These are phyloP conservation scores for Ogataea thermomethanolica DNA, from an alignment of 805 yeast species.

Conservation along the genomic window DNA sequence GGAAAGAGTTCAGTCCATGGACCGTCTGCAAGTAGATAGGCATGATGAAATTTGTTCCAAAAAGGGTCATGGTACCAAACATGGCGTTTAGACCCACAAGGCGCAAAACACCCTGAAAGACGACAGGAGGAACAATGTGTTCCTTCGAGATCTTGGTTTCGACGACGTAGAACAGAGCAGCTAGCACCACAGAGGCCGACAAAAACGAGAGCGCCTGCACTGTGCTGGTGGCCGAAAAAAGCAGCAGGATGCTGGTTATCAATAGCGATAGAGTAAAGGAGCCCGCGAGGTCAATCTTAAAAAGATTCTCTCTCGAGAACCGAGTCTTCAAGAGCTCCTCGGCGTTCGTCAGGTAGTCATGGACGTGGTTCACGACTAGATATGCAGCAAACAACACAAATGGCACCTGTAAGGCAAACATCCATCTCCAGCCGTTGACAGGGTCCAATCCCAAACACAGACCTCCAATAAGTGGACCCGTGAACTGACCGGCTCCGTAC, in stretches of 20 bases:
- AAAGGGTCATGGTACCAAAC: conserved; percentile 37
- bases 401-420: conserved; percentile 42
- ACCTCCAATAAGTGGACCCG: conserved; percentile 45
- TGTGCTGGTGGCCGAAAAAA: conserved; percentile 28
- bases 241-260: conserved; percentile 34
- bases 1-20: conserved; percentile 37
- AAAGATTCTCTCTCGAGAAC: conserved; percentile 34
- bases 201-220: conserved; percentile 10
- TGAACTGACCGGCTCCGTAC: conserved; percentile 37
- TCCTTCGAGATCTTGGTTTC: conserved; percentile 37
- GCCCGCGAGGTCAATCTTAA: conserved; percentile 40
- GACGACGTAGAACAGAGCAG: conserved; percentile 26
- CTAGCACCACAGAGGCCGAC: conserved; percentile 17
- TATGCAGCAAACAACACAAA: conserved; percentile 29
- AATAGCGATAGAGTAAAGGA: conserved; percentile 34
- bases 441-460: conserved; percentile 32
- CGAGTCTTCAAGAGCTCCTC: conserved; percentile 25
- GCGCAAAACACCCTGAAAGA: conserved; percentile 39
- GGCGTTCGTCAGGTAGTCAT: conserved; percentile 29
- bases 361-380: conserved; percentile 30
- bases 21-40: conserved; percentile 45
- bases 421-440: conserved; percentile 43
- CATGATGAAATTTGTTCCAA: conserved; percentile 34
- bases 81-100: conserved; percentile 36
- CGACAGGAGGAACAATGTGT: conserved; percentile 38